Conservation (phyloP, 139 green algal species). For the Ettlia oleoabundans region DNA sequence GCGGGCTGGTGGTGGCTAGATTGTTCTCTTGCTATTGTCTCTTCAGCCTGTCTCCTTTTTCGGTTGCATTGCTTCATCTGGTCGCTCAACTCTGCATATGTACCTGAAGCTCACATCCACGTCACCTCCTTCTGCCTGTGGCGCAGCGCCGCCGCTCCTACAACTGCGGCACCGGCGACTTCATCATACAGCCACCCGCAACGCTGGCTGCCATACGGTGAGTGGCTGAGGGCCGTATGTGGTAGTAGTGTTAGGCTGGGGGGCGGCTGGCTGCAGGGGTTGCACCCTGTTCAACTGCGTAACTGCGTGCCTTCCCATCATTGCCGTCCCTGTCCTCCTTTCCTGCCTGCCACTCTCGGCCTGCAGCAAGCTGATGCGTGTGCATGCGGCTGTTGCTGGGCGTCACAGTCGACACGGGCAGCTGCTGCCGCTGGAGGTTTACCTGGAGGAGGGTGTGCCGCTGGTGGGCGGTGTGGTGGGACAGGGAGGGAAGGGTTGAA, state of each 20-base stretch:
- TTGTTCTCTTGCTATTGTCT: too few relatives aligned
- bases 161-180: conserved; percentile 50
- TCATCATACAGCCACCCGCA: conserved; percentile 57
- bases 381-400: conserved; percentile 47
- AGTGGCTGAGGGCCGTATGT: not conserved
- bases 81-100: too few relatives aligned
- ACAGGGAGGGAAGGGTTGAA: not conserved
- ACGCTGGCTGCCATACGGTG: conserved; percentile 27
- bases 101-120: too few relatives aligned
- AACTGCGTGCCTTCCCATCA: not conserved
- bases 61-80: too few relatives aligned
- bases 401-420: conserved; percentile 40
- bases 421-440: conserved; percentile 54
- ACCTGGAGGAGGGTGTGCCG: conserved; percentile 53
- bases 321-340: not conserved
- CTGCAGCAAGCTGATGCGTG: conserved; percentile 43
- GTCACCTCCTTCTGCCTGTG: not conserved
- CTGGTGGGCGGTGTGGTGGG: conserved; percentile 29
- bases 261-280: too few relatives aligned
- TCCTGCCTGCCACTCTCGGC: too few relatives aligned
- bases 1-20: not conserved
- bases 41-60: too few relatives aligned
- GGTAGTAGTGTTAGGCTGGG: too few relatives aligned
- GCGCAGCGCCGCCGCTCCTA: conserved; percentile 44
- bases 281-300: too few relatives aligned